phyloP scores from a whole-genome alignment of 2,329 filamentous ascomycete species.

The Hypoxylon sp. region DNA sequence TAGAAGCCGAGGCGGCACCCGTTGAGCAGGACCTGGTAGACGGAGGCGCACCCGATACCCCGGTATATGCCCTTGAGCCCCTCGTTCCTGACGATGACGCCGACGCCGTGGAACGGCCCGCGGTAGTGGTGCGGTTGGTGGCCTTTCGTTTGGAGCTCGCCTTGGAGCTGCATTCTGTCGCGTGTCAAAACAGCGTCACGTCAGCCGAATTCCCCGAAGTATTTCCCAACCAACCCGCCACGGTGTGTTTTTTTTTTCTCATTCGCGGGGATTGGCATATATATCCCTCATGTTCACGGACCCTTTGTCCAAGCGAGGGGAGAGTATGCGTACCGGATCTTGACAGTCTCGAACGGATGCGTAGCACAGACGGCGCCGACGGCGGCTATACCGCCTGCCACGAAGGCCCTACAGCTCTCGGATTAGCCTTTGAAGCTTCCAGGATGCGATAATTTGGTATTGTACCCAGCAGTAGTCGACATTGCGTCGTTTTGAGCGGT shows the following conservation, averaged over 20 bases:
- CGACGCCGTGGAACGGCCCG: constrained; percentile 91
- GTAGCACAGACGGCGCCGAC: constrained; percentile 98
- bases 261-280: neutral
- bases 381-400: constrained; percentile 95
- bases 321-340: constrained; percentile 81
- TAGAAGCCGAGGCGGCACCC: constrained; percentile 98
- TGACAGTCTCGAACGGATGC: constrained; percentile 98
- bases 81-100: constrained; percentile 92
- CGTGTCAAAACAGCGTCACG: constrained; percentile 15
- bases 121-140: constrained; percentile 90
- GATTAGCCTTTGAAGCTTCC: constrained; percentile 31
- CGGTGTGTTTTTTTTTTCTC: neutral
- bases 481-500: constrained; percentile 46
- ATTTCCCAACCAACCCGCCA: neutral
- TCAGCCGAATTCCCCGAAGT: constrained; percentile 23
- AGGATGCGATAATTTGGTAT: constrained; percentile 1
- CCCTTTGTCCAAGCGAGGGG: constrained; percentile 15
- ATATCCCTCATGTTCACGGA: neutral
- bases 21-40: constrained; percentile 97
- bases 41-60: constrained; percentile 90
- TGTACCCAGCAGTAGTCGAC: constrained; percentile 54
- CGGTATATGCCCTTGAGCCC: constrained; percentile 88
- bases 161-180: constrained; percentile 90
- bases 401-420: constrained; percentile 77
- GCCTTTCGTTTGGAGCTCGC: constrained; percentile 90